Percentiles rank a stretch among this genome's conserved stretches.
Evolutionary conservation across 495 filamentous ascomycete genomes (phyloP).

Genomic region (Penicillium paxilli): DNA sequence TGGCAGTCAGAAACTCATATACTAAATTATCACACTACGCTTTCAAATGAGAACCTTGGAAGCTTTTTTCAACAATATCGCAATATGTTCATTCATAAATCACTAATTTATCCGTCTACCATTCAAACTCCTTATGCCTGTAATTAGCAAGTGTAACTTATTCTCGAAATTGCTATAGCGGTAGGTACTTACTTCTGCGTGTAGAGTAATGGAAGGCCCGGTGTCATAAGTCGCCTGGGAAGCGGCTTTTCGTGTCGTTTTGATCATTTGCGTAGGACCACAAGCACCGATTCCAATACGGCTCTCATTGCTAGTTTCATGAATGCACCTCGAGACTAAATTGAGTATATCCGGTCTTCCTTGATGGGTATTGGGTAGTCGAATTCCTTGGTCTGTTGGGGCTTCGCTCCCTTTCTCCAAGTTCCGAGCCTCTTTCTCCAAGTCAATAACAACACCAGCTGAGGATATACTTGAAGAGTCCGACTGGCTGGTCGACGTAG

Average conservation of each 20-base stretch:
- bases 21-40: too few relatives aligned
- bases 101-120: too few relatives aligned
- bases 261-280: slow-evolving; percentile 11
- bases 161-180: too few relatives aligned
- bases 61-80: too few relatives aligned
- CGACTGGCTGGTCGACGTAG: neutral
- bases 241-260: neutral
- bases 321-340: slow-evolving; percentile 1
- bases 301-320: neutral
- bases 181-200: slow-evolving; percentile 12
- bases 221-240: slow-evolving; percentile 2
- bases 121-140: too few relatives aligned
- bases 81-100: too few relatives aligned
- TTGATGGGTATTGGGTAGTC: neutral
- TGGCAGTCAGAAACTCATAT: too few relatives aligned
- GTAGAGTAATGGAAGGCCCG: slow-evolving; percentile 12
- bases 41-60: too few relatives aligned
- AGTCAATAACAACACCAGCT: neutral
- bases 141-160: too few relatives aligned
- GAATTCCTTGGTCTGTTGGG: neutral
- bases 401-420: slow-evolving; percentile 7
- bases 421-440: slow-evolving; percentile 10
- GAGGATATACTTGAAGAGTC: neutral
- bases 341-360: slow-evolving; percentile 10
- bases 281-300: slow-evolving; percentile 15